phyloP scores from a whole-genome alignment of 2,329 filamentous ascomycete species.

The Dothidotthia symphoricarpi region DNA sequence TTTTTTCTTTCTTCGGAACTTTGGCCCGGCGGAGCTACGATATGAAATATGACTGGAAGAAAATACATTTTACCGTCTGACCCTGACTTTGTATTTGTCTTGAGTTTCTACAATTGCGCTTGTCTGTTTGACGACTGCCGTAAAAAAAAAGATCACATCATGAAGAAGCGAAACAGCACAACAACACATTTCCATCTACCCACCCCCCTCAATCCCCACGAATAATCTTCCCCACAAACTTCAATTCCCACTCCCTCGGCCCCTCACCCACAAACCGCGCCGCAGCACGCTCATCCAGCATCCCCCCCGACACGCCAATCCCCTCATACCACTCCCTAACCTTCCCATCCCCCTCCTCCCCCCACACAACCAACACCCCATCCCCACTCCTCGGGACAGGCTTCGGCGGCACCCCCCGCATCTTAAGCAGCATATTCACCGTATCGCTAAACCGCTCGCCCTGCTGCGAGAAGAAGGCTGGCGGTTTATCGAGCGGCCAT shows the following conservation, averaged over 20 bases:
- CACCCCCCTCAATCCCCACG: slow-evolving; percentile 18
- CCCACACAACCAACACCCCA: slow-evolving; percentile 37
- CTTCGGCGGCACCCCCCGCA: slow-evolving; percentile 52
- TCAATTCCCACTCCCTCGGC: slow-evolving; percentile 39
- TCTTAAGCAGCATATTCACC: slow-evolving; percentile 57
- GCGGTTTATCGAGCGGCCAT: slow-evolving; percentile 57
- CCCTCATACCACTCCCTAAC: slow-evolving; percentile 39
- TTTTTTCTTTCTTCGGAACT: too few relatives aligned
- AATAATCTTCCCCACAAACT: slow-evolving; percentile 40
- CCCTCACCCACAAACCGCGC: slow-evolving; percentile 33
- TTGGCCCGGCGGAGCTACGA: too few relatives aligned
- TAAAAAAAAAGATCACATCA: too few relatives aligned
- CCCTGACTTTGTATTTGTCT: too few relatives aligned
- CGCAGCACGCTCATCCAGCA: slow-evolving; percentile 30
- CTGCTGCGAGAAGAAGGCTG: slow-evolving; percentile 54
- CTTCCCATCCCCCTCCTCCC: slow-evolving; percentile 32
- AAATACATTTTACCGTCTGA: too few relatives aligned
- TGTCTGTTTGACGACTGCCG: too few relatives aligned
- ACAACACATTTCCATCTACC: too few relatives aligned
- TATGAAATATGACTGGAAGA: too few relatives aligned
- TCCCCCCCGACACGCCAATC: slow-evolving; percentile 28
- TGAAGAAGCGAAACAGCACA: too few relatives aligned
- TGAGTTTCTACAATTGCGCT: too few relatives aligned
- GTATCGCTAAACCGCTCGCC: slow-evolving; percentile 59
- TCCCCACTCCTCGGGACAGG: slow-evolving; percentile 33